Evolutionary conservation across 345 rosid genomes (phyloP).

Genomic region (Jatropha curcas): DNA sequence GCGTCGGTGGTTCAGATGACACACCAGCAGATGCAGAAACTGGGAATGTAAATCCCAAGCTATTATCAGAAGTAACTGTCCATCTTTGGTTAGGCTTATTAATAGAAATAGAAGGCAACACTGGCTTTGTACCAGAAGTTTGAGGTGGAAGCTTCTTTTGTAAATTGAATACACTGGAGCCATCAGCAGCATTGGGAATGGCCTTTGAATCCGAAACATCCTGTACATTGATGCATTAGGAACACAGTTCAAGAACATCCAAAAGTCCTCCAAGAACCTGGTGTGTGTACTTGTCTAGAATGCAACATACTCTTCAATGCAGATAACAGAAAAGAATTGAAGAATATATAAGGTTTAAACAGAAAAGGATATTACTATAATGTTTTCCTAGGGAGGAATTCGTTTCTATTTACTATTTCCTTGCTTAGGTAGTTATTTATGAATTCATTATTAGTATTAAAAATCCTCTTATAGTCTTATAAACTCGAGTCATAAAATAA

Average conservation of each 20-base stretch:
- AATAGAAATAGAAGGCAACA: conserved; percentile 55
- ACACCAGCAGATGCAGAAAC: conserved; percentile 52
- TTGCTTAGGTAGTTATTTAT: no score
- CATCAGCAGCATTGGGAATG: conserved; percentile 29
- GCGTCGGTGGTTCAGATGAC: conserved; percentile 80
- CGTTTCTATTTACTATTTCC: background rate
- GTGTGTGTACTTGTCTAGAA: background rate
- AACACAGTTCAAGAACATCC: conserved; percentile 12
- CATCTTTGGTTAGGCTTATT: conserved; percentile 53
- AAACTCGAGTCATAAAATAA: no score
- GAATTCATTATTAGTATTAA: no score
- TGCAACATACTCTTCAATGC: background rate
- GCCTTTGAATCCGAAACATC: conserved; percentile 36
- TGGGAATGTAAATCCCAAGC: conserved; percentile 67
- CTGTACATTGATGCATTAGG: conserved; percentile 33
- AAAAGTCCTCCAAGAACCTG: background rate
- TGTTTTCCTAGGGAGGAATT: no score
- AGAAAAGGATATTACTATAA: background rate
- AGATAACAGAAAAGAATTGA: background rate
- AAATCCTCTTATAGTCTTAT: no score
- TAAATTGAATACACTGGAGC: conserved; percentile 28
- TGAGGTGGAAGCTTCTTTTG: conserved; percentile 50
- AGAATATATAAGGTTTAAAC: background rate
- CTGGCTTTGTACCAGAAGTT: conserved; percentile 50
- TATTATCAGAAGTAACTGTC: conserved; percentile 50